These are phyloP conservation scores for Iris macrosiphon DNA, from an alignment of 106 monocot species.

Conservation along the genomic window DNA sequence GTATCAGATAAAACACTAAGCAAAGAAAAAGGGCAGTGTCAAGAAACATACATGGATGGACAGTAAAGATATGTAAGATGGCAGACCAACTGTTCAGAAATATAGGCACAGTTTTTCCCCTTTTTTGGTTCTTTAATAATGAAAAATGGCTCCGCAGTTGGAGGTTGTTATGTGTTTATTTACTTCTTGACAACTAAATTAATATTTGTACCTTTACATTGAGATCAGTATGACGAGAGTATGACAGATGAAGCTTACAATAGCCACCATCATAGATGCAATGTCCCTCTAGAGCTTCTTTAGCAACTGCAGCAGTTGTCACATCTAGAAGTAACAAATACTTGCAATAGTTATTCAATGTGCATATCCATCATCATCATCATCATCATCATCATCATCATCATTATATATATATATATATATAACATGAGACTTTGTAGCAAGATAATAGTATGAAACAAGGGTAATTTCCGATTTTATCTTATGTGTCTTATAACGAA, in stretches of 20 bases:
- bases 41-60: slow-evolving; percentile 5
- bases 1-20: neutral
- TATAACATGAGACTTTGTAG: too few relatives aligned
- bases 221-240: slow-evolving; percentile 97
- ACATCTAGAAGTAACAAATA: slow-evolving; percentile 42
- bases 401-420: too few relatives aligned
- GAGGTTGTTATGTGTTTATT: neutral
- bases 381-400: too few relatives aligned
- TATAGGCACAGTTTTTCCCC: neutral
- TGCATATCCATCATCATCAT: too few relatives aligned
- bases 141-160: neutral
- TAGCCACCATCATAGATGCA: slow-evolving; percentile 98
- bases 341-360: neutral
- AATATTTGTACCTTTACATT: slow-evolving; percentile 86
- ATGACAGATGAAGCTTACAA: slow-evolving; percentile 98
- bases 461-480: too few relatives aligned
- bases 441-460: too few relatives aligned
- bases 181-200: slow-evolving; percentile 26
- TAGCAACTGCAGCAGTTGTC: slow-evolving; percentile 70
- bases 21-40: neutral
- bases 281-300: slow-evolving; percentile 95
- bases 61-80: slow-evolving; percentile 2
- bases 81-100: neutral
- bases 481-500: too few relatives aligned
- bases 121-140: neutral